Evolutionary conservation across 2,329 filamentous ascomycete genomes (phyloP).

Genomic region (Huntiella moniliformis): DNA sequence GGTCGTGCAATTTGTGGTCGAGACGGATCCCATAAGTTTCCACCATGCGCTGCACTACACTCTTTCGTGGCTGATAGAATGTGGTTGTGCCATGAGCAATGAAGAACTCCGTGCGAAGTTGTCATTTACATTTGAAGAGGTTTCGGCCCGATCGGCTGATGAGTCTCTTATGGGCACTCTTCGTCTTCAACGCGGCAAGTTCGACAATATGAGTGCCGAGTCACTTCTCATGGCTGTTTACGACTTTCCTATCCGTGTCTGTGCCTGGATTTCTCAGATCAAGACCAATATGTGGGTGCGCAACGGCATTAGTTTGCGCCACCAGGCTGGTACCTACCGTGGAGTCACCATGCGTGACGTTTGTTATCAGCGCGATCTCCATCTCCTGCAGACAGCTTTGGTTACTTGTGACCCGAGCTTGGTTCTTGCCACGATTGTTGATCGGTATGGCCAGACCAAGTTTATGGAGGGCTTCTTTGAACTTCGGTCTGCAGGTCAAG

Average conservation of each 20-base stretch:
- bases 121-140: slow-evolving; percentile 50
- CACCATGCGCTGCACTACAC: slow-evolving; percentile 95
- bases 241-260: slow-evolving; percentile 82
- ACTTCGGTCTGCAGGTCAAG: slow-evolving; percentile 52
- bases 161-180: slow-evolving; percentile 32
- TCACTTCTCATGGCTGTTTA: slow-evolving; percentile 76
- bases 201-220: slow-evolving; percentile 32
- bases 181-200: slow-evolving; percentile 35
- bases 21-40: slow-evolving; percentile 84
- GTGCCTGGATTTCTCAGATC: slow-evolving; percentile 94
- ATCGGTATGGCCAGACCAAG: slow-evolving; percentile 71
- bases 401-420: slow-evolving; percentile 68
- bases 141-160: slow-evolving; percentile 29
- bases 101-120: slow-evolving; percentile 51
- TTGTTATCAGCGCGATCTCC: slow-evolving; percentile 85
- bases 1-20: slow-evolving; percentile 74
- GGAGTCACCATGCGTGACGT: slow-evolving; percentile 80
- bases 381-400: slow-evolving; percentile 77
- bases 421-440: slow-evolving; percentile 74
- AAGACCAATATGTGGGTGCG: slow-evolving; percentile 97
- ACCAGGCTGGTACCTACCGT: slow-evolving; percentile 86
- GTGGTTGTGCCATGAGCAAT: slow-evolving; percentile 54
- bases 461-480: slow-evolving; percentile 79
- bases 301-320: slow-evolving; percentile 85
- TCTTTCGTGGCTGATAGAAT: slow-evolving; percentile 86